Evolutionary conservation across 805 yeast species (phyloP).

Genomic region (Zygotorulaspora sp.): DNA sequence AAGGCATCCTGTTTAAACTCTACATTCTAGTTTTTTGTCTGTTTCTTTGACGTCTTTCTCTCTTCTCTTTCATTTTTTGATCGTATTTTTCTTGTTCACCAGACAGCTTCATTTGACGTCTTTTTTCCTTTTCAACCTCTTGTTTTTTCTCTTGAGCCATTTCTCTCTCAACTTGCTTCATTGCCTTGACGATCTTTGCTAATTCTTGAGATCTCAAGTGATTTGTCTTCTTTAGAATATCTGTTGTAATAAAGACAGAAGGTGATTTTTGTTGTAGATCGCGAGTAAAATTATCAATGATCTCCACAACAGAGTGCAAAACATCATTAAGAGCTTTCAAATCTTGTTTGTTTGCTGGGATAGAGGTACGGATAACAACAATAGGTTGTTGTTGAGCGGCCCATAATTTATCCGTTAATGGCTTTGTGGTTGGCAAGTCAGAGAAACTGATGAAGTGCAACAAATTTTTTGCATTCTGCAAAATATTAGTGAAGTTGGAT

Average conservation of each 20-base stretch:
- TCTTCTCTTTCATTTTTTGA: constrained; percentile 75
- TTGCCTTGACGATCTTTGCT: constrained; percentile 61
- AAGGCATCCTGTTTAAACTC: too few species aligned
- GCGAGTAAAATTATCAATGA: constrained; percentile 54
- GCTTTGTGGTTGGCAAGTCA: constrained; percentile 76
- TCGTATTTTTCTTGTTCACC: constrained; percentile 76
- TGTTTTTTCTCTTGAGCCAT: constrained; percentile 65
- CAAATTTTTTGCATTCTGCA: constrained; percentile 41
- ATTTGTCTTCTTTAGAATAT: constrained; percentile 68
- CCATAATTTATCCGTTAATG: constrained; percentile 54
- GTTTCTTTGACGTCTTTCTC: constrained; percentile 66
- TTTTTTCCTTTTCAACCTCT: constrained; percentile 61
- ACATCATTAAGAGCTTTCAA: constrained; percentile 46
- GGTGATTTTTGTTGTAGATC: constrained; percentile 36
- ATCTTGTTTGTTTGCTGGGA: constrained; percentile 49
- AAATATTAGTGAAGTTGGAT: constrained; percentile 42
- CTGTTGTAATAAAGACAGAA: constrained; percentile 60
- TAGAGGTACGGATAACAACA: constrained; percentile 50
- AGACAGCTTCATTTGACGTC: constrained; percentile 53
- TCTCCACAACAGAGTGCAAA: constrained; percentile 50
- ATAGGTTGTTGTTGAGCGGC: constrained; percentile 45
- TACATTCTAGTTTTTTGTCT: constrained; percentile 49
- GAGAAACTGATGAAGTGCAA: constrained; percentile 73
- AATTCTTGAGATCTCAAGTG: constrained; percentile 74
- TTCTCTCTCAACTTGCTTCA: constrained; percentile 63